These are phyloP conservation scores for Primulina huaijiensis DNA, from an alignment of 257 asterid species.

Conservation along the genomic window DNA sequence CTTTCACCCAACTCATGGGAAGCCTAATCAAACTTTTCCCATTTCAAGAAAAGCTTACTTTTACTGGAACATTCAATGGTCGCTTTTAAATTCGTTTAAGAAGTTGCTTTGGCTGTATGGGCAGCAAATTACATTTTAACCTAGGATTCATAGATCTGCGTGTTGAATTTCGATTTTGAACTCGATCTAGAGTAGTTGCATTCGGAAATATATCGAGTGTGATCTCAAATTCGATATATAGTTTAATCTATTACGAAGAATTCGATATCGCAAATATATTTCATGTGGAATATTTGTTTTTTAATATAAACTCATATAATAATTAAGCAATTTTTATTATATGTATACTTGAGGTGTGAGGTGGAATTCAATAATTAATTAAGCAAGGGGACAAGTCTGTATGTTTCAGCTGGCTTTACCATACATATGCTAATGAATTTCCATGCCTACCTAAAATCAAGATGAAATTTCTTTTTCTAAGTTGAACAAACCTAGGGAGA, in stretches of 20 bases:
- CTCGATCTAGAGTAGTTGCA: not conserved
- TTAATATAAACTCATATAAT: not conserved
- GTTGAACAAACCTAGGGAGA: constrained; percentile 36
- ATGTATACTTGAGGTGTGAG: not conserved
- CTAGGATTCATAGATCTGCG: constrained; percentile 21
- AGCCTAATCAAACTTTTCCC: constrained; percentile 27
- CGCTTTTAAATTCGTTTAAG: constrained; percentile 29
- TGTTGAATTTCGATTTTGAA: not conserved
- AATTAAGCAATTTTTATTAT: not conserved
- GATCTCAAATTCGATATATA: constrained; percentile 16
- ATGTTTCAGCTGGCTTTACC: constrained; percentile 26
- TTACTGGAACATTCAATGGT: constrained; percentile 27
- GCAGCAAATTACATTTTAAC: constrained; percentile 34
- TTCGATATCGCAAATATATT: no score
- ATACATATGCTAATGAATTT: constrained; percentile 27
- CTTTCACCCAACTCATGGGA: constrained; percentile 34
- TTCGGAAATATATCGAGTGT: no score
- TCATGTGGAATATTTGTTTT: no score
- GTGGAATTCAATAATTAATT: constrained; percentile 15
- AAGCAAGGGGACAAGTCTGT: constrained; percentile 16
- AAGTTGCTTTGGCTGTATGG: constrained; percentile 30
- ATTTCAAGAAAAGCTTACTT: constrained; percentile 26
- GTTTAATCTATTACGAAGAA: not conserved
- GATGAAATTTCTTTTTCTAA: constrained; percentile 18
- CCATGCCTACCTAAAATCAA: constrained; percentile 25